phyloP scores from a whole-genome alignment of 129 eudicot genomes.

The Flaveria trinervia region DNA sequence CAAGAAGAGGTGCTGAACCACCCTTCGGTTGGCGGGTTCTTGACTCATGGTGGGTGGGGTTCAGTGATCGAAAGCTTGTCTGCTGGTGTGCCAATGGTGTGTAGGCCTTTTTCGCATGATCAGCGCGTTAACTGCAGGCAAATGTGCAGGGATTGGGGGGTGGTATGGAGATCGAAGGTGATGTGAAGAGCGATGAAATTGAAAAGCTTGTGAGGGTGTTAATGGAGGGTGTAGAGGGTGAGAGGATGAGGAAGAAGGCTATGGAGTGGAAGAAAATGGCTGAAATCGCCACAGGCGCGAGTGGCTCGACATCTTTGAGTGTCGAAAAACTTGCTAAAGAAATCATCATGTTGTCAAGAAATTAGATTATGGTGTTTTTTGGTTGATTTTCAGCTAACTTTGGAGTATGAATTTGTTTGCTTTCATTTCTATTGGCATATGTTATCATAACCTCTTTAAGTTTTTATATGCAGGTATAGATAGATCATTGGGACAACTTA shows the following conservation, averaged over 20 bases:
- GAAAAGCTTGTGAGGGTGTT: constrained; percentile 27
- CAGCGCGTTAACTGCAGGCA: constrained; percentile 24
- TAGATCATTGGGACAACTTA: too few relatives aligned
- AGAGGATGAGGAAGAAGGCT: constrained; percentile 16
- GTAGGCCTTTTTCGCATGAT: constrained; percentile 20
- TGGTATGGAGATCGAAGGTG: constrained; percentile 22
- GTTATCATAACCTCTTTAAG: not conserved
- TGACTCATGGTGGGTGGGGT: constrained; percentile 38
- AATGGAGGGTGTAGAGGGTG: constrained; percentile 22
- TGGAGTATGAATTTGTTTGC: not conserved
- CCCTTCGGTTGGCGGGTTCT: constrained; percentile 29
- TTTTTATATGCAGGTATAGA: not conserved
- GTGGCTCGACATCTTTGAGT: constrained; percentile 16
- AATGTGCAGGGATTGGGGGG: constrained; percentile 20
- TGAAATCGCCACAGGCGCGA: not conserved
- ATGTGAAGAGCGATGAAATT: constrained; percentile 20
- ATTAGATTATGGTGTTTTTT: not conserved
- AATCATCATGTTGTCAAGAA: constrained; percentile 6
- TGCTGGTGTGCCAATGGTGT: constrained; percentile 33
- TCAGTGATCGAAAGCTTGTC: constrained; percentile 34
- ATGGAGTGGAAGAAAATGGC: constrained; percentile 26
- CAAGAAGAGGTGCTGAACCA: constrained; percentile 32
- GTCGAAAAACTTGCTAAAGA: constrained; percentile 11
- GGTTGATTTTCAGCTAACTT: not conserved
- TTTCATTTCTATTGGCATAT: not conserved